phyloP scores from a whole-genome alignment of 2,329 filamentous ascomycete genomes.

The Ambrosiella xylebori region DNA sequence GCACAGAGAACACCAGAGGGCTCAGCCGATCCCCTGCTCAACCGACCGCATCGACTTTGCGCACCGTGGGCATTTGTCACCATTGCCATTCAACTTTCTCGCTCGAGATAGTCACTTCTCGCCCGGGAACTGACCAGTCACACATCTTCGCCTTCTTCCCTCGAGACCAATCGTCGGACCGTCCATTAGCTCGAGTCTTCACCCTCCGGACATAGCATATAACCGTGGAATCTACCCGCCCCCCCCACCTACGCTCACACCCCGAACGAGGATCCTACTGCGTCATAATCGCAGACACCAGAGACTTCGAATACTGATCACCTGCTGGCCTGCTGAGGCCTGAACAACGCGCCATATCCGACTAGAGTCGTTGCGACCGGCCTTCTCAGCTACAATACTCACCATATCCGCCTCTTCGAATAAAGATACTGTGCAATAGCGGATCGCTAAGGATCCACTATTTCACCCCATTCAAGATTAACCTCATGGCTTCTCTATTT shows the following conservation, averaged over 20 bases:
- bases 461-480: slow-evolving; percentile 30
- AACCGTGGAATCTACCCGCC: background rate
- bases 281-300: background rate
- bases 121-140: too few relatives aligned
- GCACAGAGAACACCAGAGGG: background rate
- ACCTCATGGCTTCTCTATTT: slow-evolving; percentile 9
- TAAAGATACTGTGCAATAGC: too few relatives aligned
- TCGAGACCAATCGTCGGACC: too few relatives aligned
- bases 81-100: background rate
- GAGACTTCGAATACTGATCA: background rate
- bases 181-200: background rate
- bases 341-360: background rate
- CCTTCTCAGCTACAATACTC: background rate
- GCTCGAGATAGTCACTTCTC: too few relatives aligned
- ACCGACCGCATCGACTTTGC: background rate
- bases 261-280: background rate
- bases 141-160: too few relatives aligned
- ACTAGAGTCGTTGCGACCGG: background rate
- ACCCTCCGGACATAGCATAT: background rate
- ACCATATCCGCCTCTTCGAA: too few relatives aligned
- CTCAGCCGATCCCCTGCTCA: background rate
- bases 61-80: background rate
- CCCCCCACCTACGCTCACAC: background rate
- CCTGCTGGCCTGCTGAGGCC: background rate
- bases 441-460: background rate